phyloP scores from a whole-genome alignment of 805 yeast species.

The Grigorovia transvaalensis region DNA sequence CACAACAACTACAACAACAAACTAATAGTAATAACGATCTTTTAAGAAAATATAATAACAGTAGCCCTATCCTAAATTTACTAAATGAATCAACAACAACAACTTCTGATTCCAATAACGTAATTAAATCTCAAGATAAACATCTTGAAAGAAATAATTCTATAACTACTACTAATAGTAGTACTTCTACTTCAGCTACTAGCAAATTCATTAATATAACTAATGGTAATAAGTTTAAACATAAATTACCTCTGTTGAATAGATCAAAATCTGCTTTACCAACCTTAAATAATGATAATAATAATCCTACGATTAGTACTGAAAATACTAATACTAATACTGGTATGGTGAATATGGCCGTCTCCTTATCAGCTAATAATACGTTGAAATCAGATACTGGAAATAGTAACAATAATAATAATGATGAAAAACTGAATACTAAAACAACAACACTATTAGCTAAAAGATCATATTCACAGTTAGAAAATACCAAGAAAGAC shows the following conservation, averaged over 20 bases:
- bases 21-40: neutral
- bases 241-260: slow-evolving; percentile 2
- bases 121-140: too few species aligned
- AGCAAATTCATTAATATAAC: neutral
- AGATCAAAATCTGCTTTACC: slow-evolving; percentile 4
- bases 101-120: too few species aligned
- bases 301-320: neutral
- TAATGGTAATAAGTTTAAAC: slow-evolving; percentile 5
- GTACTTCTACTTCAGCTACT: neutral
- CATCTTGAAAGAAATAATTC: neutral
- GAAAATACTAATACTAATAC: slow-evolving; percentile 5
- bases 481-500: neutral
- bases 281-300: neutral
- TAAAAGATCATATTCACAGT: neutral
- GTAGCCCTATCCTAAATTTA: neutral
- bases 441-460: neutral
- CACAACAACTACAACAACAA: neutral
- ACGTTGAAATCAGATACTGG: too few species aligned
- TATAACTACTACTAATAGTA: neutral
- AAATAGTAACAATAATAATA: neutral
- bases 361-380: too few species aligned
- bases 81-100: neutral
- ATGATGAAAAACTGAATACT: neutral
- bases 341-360: neutral
- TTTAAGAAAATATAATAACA: neutral